phyloP scores from a whole-genome alignment of 2,329 filamentous ascomycete species.

The Trichoderma koningiopsis region DNA sequence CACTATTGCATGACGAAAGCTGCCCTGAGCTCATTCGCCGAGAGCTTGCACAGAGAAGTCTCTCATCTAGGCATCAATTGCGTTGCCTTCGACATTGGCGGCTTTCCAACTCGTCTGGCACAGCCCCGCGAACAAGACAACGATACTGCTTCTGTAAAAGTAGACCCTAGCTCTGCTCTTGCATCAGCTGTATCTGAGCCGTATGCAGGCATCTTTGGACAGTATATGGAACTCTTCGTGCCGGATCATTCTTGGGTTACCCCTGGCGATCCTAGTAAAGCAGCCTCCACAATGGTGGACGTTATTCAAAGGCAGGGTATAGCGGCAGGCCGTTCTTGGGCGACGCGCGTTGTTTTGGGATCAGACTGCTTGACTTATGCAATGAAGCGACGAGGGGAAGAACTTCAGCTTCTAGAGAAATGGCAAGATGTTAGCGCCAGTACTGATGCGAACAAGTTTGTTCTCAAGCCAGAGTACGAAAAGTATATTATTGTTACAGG shows the following conservation, averaged over 20 bases:
- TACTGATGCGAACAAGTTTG: slow-evolving; percentile 27
- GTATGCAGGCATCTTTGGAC: slow-evolving; percentile 29
- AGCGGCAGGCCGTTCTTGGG: slow-evolving; percentile 32
- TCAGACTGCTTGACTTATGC: slow-evolving; percentile 34
- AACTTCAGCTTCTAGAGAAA: slow-evolving; percentile 28
- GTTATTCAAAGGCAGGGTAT: slow-evolving; percentile 34
- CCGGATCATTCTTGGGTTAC: slow-evolving; percentile 30
- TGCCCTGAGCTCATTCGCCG: slow-evolving; percentile 34
- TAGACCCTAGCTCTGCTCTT: neutral
- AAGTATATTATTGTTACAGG: slow-evolving; percentile 12
- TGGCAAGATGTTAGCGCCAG: slow-evolving; percentile 34
- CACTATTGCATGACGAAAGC: slow-evolving; percentile 39
- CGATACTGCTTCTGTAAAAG: slow-evolving; percentile 18
- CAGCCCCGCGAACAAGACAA: slow-evolving; percentile 32
- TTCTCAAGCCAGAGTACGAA: slow-evolving; percentile 3
- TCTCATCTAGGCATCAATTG: slow-evolving; percentile 33
- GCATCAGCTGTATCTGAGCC: slow-evolving; percentile 26
- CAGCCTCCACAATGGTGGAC: slow-evolving; percentile 33
- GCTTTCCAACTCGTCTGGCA: slow-evolving; percentile 35
- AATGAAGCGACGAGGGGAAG: slow-evolving; percentile 32
- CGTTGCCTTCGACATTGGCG: slow-evolving; percentile 39
- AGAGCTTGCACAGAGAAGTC: slow-evolving; percentile 37
- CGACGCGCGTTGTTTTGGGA: slow-evolving; percentile 37
- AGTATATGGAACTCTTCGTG: slow-evolving; percentile 31
- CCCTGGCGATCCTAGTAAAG: slow-evolving; percentile 34